phyloP scores from a whole-genome alignment of 169 alveolate species.

The Eimeria falciformis region DNA sequence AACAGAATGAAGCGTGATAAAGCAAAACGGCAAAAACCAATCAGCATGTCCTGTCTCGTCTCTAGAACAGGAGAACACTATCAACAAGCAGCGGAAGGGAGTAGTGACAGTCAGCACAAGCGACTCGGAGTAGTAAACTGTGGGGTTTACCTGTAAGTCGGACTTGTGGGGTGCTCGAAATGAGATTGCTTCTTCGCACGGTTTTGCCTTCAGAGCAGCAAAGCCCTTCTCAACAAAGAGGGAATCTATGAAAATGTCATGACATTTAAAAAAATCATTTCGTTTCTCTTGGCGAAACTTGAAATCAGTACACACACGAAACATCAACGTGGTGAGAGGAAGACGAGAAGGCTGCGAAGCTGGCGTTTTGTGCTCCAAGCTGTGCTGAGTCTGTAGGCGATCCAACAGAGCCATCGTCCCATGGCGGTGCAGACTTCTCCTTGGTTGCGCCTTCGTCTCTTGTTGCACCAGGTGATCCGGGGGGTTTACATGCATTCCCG shows the following conservation, averaged over 20 bases:
- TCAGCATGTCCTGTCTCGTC: too few relatives aligned
- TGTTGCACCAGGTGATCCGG: constrained; percentile 16
- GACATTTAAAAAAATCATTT: constrained; percentile 61
- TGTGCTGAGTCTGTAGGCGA: constrained; percentile 40
- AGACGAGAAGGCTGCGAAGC: not conserved
- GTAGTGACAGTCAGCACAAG: too few relatives aligned
- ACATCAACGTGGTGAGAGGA: constrained; percentile 72
- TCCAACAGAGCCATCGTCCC: constrained; percentile 60
- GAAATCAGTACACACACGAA: constrained; percentile 71
- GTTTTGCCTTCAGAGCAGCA: constrained; percentile 45
- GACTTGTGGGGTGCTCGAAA: constrained; percentile 57
- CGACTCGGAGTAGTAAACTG: too few relatives aligned
- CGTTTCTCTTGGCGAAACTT: constrained; percentile 74
- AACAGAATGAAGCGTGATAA: too few relatives aligned
- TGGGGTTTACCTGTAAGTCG: constrained; percentile 32
- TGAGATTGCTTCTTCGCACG: constrained; percentile 54
- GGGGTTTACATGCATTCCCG: constrained; percentile 71
- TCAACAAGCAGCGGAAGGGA: too few relatives aligned
- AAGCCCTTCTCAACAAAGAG: constrained; percentile 52
- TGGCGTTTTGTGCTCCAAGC: not conserved
- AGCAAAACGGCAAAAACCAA: too few relatives aligned
- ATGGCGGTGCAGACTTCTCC: constrained; percentile 18
- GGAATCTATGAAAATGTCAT: constrained; percentile 68
- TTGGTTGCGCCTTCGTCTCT: not conserved
- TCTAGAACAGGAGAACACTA: too few relatives aligned